Evolutionary conservation across 1,284 basidiomycete genomes (phyloP).

Genomic region (Neonothopanus nambi): DNA sequence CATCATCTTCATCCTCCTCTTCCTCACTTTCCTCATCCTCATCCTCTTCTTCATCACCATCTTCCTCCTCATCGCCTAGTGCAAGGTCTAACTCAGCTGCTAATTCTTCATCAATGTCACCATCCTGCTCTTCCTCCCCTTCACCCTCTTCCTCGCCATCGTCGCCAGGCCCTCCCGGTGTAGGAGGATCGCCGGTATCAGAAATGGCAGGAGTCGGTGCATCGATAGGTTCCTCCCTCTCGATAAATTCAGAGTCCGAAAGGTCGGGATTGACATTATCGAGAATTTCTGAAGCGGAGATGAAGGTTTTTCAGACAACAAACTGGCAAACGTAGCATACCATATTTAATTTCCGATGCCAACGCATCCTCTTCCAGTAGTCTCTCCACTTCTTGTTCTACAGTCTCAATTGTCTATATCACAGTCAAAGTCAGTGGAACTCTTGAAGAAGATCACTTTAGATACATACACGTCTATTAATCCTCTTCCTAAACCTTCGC

Average conservation of each 20-base stretch:
- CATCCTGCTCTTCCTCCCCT: conserved; percentile 53
- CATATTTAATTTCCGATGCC: conserved; percentile 79
- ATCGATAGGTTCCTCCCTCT: conserved; percentile 62
- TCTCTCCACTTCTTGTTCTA: conserved; percentile 95
- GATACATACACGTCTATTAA: conserved; percentile 72
- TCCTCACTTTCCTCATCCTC: conserved; percentile 72
- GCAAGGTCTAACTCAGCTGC: conserved; percentile 77
- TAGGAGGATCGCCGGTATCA: conserved; percentile 62
- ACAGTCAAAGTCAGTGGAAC: not conserved
- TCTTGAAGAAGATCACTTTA: not conserved
- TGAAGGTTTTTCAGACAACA: too few relatives aligned
- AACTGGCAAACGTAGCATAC: conserved; percentile 40
- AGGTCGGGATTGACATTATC: conserved; percentile 85
- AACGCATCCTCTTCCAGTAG: conserved; percentile 85
- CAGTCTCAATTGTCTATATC: conserved; percentile 87
- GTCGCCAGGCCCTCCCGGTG: conserved; percentile 56
- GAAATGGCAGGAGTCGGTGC: conserved; percentile 66
- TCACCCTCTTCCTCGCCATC: conserved; percentile 63
- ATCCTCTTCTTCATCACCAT: conserved; percentile 60
- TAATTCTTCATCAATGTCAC: conserved; percentile 78
- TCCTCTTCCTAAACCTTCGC: conserved; percentile 89
- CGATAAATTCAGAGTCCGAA: conserved; percentile 85
- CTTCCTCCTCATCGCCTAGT: conserved; percentile 69
- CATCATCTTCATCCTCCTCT: conserved; percentile 70
- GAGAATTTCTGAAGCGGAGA: conserved; percentile 56